phyloP scores from a whole-genome alignment of 345 rosid genomes.

The Citropsis articulata region DNA sequence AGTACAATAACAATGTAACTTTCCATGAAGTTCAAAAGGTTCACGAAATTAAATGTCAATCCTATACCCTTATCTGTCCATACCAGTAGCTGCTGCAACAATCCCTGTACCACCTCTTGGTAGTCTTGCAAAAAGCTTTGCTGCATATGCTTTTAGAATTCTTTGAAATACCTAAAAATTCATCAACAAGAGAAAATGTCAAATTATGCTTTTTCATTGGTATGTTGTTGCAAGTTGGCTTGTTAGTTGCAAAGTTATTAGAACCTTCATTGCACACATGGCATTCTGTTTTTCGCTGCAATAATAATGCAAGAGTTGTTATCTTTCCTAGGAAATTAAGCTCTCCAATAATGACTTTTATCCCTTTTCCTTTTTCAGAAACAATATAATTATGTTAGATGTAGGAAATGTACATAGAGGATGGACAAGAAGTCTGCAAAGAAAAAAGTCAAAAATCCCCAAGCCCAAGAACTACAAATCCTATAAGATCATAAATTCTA shows the following conservation, averaged over 20 bases:
- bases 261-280: background rate
- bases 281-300: background rate
- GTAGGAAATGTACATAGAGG: too few species aligned
- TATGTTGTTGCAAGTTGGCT: background rate
- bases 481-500: too few species aligned
- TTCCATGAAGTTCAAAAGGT: background rate
- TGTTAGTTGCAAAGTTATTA: slow-evolving; percentile 6
- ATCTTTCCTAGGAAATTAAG: background rate
- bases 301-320: background rate
- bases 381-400: too few species aligned
- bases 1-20: background rate
- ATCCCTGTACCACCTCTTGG: slow-evolving; percentile 95
- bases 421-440: too few species aligned
- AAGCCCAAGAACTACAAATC: too few species aligned
- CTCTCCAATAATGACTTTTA: background rate
- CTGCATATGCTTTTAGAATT: slow-evolving; percentile 83
- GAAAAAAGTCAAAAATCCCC: too few species aligned
- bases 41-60: background rate
- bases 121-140: slow-evolving; percentile 79
- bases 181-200: slow-evolving; percentile 7
- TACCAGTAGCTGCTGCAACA: slow-evolving; percentile 99
- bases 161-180: slow-evolving; percentile 81
- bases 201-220: background rate
- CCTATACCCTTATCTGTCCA: slow-evolving; percentile 91
- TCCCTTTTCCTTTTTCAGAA: too few species aligned